phyloP scores from a whole-genome alignment of 2,329 filamentous ascomycete genomes.

The Penicillium sp. region DNA sequence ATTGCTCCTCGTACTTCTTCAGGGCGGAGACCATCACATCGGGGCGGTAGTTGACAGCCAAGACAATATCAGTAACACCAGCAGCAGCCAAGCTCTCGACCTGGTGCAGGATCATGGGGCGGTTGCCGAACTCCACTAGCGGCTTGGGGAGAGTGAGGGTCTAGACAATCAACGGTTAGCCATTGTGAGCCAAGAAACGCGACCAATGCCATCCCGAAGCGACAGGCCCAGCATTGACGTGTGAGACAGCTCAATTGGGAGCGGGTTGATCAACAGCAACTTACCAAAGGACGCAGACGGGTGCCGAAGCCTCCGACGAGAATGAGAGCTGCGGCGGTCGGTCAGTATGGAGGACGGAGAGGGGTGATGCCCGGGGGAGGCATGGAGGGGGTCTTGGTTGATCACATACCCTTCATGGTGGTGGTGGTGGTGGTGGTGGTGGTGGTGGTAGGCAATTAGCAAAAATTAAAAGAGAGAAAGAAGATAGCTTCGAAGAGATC shows the following conservation, averaged over 20 bases:
- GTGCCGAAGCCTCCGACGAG: constrained; percentile 99
- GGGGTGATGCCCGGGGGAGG: constrained; percentile 1
- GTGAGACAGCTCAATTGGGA: constrained; percentile 13
- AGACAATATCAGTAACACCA: constrained; percentile 94
- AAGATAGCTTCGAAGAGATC: neutral
- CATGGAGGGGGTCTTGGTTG: constrained; percentile 1
- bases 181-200: constrained; percentile 2
- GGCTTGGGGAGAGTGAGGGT: constrained; percentile 97
- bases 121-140: constrained; percentile 97
- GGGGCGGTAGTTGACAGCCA: constrained; percentile 97
- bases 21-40: constrained; percentile 96
- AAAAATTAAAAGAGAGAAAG: constrained; percentile 3
- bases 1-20: constrained; percentile 90
- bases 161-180: constrained; percentile 50
- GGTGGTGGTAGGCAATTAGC: constrained; percentile 3
- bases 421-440: constrained; percentile 24
- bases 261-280: constrained; percentile 38
- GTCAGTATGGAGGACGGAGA: constrained; percentile 19
- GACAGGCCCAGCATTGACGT: neutral
- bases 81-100: constrained; percentile 91
- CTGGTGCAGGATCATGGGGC: constrained; percentile 98
- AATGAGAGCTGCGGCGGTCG: constrained; percentile 73
- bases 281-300: constrained; percentile 91
- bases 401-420: constrained; percentile 50
- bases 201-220: constrained; percentile 1